Conservation (phyloP, 768 basidiomycete genomes). For the Rhodotorula kratochvilovae region DNA sequence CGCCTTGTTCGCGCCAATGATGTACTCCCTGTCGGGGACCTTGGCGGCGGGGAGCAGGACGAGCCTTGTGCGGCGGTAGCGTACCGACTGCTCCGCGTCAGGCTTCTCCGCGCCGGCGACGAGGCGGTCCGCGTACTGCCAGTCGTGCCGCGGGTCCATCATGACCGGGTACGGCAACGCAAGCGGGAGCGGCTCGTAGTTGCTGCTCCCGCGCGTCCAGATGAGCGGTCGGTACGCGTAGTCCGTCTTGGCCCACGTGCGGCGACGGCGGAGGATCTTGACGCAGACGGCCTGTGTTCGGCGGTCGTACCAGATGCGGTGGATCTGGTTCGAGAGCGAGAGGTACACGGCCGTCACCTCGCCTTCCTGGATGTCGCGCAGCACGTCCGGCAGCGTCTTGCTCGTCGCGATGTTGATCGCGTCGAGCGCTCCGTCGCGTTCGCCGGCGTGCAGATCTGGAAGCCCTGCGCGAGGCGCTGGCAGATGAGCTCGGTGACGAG, state of each 20-base stretch:
- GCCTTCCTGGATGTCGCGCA: constrained; percentile 43
- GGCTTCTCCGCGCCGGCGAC: constrained; percentile 61
- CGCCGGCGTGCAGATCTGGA: constrained; percentile 76
- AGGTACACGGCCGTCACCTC: constrained; percentile 70
- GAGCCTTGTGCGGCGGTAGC: constrained; percentile 92
- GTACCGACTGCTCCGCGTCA: constrained; percentile 67
- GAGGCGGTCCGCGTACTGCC: constrained; percentile 46
- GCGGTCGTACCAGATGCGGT: constrained; percentile 75
- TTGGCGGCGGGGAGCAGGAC: constrained; percentile 75
- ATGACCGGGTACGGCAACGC: constrained; percentile 38
- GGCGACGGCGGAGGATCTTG: constrained; percentile 70
- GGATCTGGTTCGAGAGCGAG: constrained; percentile 92
- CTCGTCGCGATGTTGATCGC: constrained; percentile 15
- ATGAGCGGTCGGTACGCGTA: constrained; percentile 82
- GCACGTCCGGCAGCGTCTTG: constrained; percentile 46
- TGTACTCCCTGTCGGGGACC: constrained; percentile 55
- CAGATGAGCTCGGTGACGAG: constrained; percentile 84
- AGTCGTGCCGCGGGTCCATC: constrained; percentile 40
- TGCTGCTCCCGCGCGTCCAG: constrained; percentile 56
- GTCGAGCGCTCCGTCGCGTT: constrained; percentile 54
- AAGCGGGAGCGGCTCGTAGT: constrained; percentile 9
- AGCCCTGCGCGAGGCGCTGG: constrained; percentile 83
- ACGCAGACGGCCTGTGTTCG: constrained; percentile 81
- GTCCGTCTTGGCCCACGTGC: constrained; percentile 53
- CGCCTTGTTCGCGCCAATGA: constrained; percentile 50